Conservation (phyloP, 208 protist genomes). For the Lotmaria passim region DNA sequence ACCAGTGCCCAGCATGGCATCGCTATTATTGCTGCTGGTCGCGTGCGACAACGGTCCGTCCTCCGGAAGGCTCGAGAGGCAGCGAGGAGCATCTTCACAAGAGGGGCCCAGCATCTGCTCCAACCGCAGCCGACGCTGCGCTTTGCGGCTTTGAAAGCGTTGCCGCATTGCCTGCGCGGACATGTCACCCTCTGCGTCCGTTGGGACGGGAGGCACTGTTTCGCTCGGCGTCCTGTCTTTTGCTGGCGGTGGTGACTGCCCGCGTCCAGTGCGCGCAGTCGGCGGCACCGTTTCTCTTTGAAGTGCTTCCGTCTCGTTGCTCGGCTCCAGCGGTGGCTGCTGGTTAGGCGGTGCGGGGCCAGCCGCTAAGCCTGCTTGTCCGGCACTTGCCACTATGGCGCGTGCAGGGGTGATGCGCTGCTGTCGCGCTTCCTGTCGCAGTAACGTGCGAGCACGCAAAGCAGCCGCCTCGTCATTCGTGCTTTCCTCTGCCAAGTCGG, state of each 20-base stretch:
- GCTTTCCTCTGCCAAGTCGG: background rate
- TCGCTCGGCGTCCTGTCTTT: too few species aligned
- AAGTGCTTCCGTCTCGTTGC: too few species aligned
- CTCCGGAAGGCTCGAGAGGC: background rate
- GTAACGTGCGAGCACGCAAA: slow-evolving; percentile 47
- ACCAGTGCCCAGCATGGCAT: too few species aligned
- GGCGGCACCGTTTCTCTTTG: too few species aligned
- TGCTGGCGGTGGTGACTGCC: too few species aligned
- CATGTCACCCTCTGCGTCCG: slow-evolving; percentile 26
- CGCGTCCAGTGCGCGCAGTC: too few species aligned
- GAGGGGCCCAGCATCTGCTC: slow-evolving; percentile 30
- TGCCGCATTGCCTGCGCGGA: slow-evolving; percentile 35
- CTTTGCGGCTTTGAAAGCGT: slow-evolving; percentile 35
- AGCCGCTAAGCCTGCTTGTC: slow-evolving; percentile 34
- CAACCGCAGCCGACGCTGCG: slow-evolving; percentile 46
- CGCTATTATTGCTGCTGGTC: slow-evolving; percentile 6
- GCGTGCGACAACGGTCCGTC: background rate
- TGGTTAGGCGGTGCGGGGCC: background rate
- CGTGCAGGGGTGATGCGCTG: slow-evolving; percentile 35
- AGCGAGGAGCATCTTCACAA: background rate
- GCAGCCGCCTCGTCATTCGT: slow-evolving; percentile 21
- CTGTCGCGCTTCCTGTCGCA: slow-evolving; percentile 52
- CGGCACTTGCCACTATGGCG: slow-evolving; percentile 39
- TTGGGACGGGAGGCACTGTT: too few species aligned
- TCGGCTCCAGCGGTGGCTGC: too few species aligned